Conservation (phyloP, 495 filamentous ascomycete species). For the Neohortaea acidophila region DNA sequence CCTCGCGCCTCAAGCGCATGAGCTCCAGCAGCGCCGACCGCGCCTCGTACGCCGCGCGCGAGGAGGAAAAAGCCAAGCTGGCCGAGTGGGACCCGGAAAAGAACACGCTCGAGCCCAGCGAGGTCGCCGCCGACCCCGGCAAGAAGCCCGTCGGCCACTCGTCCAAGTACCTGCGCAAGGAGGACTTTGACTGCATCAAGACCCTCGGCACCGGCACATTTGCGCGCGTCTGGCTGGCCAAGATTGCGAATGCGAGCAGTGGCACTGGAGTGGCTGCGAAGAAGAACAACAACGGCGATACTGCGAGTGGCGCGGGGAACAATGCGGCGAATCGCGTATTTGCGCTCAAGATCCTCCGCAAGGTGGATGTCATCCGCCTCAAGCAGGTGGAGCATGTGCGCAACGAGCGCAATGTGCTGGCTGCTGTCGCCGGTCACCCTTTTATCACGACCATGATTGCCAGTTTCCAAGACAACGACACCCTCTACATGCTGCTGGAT, state of each 20-base stretch:
- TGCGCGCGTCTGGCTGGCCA: constrained; percentile 81
- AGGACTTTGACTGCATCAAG: constrained; percentile 73
- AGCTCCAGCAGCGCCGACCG: constrained; percentile 11
- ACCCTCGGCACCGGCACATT: constrained; percentile 94
- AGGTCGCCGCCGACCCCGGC: constrained; percentile 38
- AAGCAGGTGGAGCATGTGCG: constrained; percentile 97
- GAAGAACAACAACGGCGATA: constrained; percentile 18
- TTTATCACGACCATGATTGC: constrained; percentile 88
- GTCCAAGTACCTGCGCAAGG: constrained; percentile 40
- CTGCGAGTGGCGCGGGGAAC: no score
- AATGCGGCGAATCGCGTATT: constrained; percentile 74
- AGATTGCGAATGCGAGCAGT: constrained; percentile 28
- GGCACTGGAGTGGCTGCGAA: constrained; percentile 1
- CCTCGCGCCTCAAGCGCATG: constrained; percentile 15
- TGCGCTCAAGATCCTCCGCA: constrained; percentile 86
- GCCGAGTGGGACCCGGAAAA: constrained; percentile 33
- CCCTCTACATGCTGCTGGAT: constrained; percentile 85
- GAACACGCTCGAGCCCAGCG: constrained; percentile 35
- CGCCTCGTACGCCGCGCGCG: constrained; percentile 14
- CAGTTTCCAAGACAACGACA: constrained; percentile 79
- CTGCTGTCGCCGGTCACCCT: constrained; percentile 77
- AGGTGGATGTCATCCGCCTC: constrained; percentile 79
- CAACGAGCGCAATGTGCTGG: constrained; percentile 77
- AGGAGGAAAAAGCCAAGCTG: constrained; percentile 37
- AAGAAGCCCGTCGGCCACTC: constrained; percentile 44